phyloP scores from a whole-genome alignment of 345 rosid genomes.

The Physaria fendleri region DNA sequence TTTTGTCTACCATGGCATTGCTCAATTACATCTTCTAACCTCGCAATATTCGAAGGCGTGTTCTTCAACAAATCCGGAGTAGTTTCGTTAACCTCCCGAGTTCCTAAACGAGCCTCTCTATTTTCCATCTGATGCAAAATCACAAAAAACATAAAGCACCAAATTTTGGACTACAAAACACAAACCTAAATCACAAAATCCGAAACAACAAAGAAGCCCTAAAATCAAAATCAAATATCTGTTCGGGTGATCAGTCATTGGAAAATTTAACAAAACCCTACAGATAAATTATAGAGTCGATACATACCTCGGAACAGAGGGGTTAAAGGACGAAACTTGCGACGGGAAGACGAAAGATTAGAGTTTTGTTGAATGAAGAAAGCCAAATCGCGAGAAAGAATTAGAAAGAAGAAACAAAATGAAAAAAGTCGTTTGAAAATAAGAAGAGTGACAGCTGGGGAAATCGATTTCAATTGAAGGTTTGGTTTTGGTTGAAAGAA shows the following conservation, averaged over 20 bases:
- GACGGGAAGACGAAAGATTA: not conserved
- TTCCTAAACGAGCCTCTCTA: conserved; percentile 24
- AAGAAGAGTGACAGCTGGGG: conserved; percentile 30
- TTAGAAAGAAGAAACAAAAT: not conserved
- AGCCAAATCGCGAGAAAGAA: conserved; percentile 10
- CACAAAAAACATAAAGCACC: not conserved
- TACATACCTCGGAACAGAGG: conserved; percentile 2
- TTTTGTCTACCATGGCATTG: conserved; percentile 69
- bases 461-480: conserved; percentile 8
- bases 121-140: conserved; percentile 40
- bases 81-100: conserved; percentile 37
- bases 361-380: not conserved
- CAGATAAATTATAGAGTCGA: not conserved
- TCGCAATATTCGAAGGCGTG: conserved; percentile 85
- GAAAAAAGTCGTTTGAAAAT: conserved; percentile 13
- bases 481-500: conserved; percentile 15
- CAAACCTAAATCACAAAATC: conserved; percentile 8
- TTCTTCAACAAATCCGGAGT: conserved; percentile 76
- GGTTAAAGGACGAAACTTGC: not conserved
- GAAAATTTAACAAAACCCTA: conserved; percentile 19
- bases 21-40: conserved; percentile 86
- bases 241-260: not conserved
- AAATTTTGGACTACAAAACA: not conserved
- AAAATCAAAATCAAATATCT: not conserved
- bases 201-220: not conserved